Evolutionary conservation across 352 stramenopile species (phyloP).

Genomic region (Hyaloperonospora brassicae): DNA sequence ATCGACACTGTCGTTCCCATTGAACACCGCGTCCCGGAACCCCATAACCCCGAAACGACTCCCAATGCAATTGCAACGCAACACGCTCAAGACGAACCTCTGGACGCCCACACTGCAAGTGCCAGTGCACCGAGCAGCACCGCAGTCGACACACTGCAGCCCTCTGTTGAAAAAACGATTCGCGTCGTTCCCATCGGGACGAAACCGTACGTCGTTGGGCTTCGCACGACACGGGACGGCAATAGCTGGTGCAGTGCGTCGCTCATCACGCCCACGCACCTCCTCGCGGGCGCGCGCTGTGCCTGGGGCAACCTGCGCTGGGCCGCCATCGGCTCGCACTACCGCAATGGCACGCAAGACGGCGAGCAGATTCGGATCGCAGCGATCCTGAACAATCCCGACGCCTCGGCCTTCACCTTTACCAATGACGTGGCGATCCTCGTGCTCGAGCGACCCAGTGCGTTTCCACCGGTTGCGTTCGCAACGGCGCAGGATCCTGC

Average conservation of each 20-base stretch:
- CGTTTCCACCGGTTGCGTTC: slow-evolving; percentile 21
- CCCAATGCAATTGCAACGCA: no score
- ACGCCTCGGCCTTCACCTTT: not conserved
- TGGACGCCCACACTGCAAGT: not conserved
- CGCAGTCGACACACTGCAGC: not conserved
- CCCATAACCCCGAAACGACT: no score
- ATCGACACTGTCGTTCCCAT: not conserved
- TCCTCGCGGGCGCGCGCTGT: slow-evolving; percentile 7
- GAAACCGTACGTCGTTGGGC: slow-evolving; percentile 27
- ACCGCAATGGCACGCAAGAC: slow-evolving; percentile 12
- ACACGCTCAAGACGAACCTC: no score
- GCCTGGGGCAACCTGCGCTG: slow-evolving; percentile 1
- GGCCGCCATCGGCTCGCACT: slow-evolving; percentile 16
- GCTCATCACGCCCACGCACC: slow-evolving; percentile 10
- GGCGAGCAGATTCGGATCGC: slow-evolving; percentile 18
- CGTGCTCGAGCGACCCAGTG: slow-evolving; percentile 24
- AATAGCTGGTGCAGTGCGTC: slow-evolving; percentile 12
- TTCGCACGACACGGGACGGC: slow-evolving; percentile 11
- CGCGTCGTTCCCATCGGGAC: slow-evolving; percentile 20
- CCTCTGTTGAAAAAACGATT: not conserved
- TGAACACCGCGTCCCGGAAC: not conserved
- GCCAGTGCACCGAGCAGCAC: not conserved
- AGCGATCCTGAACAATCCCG: slow-evolving; percentile 9
- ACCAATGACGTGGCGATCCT: slow-evolving; percentile 40
- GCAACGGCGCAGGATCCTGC: slow-evolving; percentile 16